Percentiles rank a stretch among this genome's conserved stretches.
phyloP scores from a whole-genome alignment of 2,329 filamentous ascomycete species.

The Fusarium subtropicale region DNA sequence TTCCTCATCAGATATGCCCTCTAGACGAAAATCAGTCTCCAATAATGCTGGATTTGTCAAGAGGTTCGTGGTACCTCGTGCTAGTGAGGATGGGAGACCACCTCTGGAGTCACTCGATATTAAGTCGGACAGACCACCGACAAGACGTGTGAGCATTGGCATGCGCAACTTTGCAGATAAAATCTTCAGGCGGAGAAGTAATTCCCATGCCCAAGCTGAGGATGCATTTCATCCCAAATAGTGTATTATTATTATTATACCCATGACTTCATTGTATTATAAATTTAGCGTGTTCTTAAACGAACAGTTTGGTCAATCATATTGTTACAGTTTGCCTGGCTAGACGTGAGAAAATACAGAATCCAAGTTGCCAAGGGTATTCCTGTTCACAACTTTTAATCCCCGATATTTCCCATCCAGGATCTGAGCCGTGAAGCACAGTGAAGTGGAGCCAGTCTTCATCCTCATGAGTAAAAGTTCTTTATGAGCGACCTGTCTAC shows the following conservation, averaged over 20 bases:
- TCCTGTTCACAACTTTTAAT: neutral
- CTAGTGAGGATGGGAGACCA: conserved; percentile 44
- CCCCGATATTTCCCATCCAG: neutral
- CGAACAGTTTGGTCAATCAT: conserved; percentile 4
- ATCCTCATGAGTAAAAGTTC: conserved; percentile 20
- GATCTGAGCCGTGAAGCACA: conserved; percentile 25
- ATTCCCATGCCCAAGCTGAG: conserved; percentile 45
- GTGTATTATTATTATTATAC: conserved; percentile 42
- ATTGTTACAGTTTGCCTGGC: neutral
- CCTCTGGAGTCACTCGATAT: conserved; percentile 36
- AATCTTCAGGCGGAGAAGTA: conserved; percentile 48
- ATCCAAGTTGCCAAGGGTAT: neutral
- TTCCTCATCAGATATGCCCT: conserved; percentile 34
- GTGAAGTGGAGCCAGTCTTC: conserved; percentile 25
- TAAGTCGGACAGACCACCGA: conserved; percentile 40
- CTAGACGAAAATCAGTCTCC: conserved; percentile 45
- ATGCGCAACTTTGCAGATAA: conserved; percentile 47
- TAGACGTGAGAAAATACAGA: neutral
- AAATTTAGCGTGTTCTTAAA: conserved; percentile 31
- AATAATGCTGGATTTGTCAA: conserved; percentile 43
- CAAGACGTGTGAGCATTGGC: conserved; percentile 46
- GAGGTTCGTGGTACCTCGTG: conserved; percentile 42
- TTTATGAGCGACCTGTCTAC: conserved; percentile 6
- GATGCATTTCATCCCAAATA: conserved; percentile 42
- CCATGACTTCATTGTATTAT: conserved; percentile 36